These are phyloP conservation scores for Neurospora hispaniola DNA, from an alignment of 495 filamentous ascomycete genomes.

Conservation along the genomic window DNA sequence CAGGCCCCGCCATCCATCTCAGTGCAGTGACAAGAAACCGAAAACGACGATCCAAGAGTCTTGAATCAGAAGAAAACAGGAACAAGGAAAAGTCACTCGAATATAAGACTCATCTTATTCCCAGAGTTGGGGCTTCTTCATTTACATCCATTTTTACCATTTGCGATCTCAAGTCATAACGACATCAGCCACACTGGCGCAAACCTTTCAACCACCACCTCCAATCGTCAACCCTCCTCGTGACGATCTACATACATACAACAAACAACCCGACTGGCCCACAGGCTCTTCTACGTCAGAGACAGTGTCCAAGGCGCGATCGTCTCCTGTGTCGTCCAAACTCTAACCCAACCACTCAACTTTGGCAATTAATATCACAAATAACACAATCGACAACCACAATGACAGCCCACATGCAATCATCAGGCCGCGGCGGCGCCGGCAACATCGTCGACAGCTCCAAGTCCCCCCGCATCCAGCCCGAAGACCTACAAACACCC, in stretches of 20 bases:
- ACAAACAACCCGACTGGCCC: background rate
- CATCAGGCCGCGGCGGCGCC: conserved; percentile 45
- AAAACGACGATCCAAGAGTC: background rate
- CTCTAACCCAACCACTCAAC: background rate
- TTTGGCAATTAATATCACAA: background rate
- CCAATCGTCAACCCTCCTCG: background rate
- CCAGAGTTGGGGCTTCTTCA: background rate
- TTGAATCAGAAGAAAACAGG: background rate
- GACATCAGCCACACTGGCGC: background rate
- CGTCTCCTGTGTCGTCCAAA: background rate
- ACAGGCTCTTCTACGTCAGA: background rate
- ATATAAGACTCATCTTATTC: background rate
- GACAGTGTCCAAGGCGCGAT: background rate
- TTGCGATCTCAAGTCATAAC: background rate
- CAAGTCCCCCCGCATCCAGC: conserved; percentile 33
- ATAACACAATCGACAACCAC: background rate
- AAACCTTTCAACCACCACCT: background rate
- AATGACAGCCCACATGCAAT: conserved; percentile 28
- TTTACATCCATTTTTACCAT: background rate
- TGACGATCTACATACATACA: background rate
- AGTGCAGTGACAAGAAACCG: background rate
- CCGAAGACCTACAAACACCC: conserved; percentile 64
- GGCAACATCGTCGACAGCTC: conserved; percentile 65
- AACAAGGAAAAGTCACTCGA: background rate
- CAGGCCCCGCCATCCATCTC: background rate